Evolutionary conservation across 805 yeast genomes (phyloP), one percentile per base, ranked within the genome.

Genomic region (Blastobotrys parvus): DNA sequence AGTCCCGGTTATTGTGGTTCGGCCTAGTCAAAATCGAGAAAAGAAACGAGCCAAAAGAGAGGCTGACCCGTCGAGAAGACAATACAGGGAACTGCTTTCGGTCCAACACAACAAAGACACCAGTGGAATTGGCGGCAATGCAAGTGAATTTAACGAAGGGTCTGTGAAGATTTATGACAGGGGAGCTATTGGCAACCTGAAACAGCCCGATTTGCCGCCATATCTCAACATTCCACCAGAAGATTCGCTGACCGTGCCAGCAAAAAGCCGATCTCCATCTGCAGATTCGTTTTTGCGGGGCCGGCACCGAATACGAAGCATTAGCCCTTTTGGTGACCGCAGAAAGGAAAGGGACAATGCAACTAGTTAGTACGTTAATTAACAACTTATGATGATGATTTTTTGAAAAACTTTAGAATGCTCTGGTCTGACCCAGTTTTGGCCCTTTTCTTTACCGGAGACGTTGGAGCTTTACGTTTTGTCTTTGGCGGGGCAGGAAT

Each of bases 1-100:
- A 1, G 61, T 72, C 4, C 77, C 77, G 0, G 73, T 70, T 1
- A 57, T 69, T 31, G 70, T 71, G 3, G 70, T 71, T 23, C 64
- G 67, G 27, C 72, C 72, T 8, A 49, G 53, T 22, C 61, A 61
- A 25, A 63, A 60, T 38, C 58, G 64, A 5, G 56, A 54, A 35
- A 58, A 55, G 43, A 51, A 50, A 35, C 57, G 58, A 43, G 56
- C 51, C 3, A 60, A 60, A 47, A 55, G 66, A 6, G 58, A 53
- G 27, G 59, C 62, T 6, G 62, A 61, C 39, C 62, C 63, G 18
- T 10, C 35, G 10, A 15, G 41, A 21, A 31, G 16, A 16, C 13
- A 19, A 2, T 38, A 38, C 16, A 17, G 41, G 20, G 23, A 17
- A 4, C 3, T 38, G 21, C 21, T 38, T 2, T 13, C 10, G 32